Evolutionary conservation across 192 early-diverging fungal species (phyloP), one percentile per base, ranked within the genome.

Genomic region (Coemansia javaensis): DNA sequence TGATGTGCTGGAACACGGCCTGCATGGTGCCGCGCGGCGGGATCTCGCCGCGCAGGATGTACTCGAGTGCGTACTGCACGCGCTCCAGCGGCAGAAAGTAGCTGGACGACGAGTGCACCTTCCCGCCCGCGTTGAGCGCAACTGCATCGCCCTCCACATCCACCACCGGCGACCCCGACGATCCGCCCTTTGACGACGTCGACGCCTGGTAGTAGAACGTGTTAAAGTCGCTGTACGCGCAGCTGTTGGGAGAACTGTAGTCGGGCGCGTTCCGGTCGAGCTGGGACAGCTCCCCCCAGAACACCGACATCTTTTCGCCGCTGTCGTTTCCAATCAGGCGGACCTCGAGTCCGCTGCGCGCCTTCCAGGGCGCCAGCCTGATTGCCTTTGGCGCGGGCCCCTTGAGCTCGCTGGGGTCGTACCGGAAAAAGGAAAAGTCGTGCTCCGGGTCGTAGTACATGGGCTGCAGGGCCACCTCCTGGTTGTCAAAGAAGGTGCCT

Each of bases 381-480:
- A 69, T 61, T 5, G 53, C 53, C 28, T 28, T 56, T 6, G 66
- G 66, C 43, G 37, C 28, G 21, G 57, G 25, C 2, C 38, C 39
- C 32, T 56, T 56, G 40, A 90, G 81, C 51, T 84, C 78, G 13
- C 75, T 57, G 0, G 87, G 63, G 48, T 87, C 78, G 40, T 87
- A 90, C 65, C 81, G 77, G 60, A 88, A 77, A 46, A 90, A 85
- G 4, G 86, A 79, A 82, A 88, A 90, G 55, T 90, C 86, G 51
- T 90, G 85, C n/a, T 85, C 70, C 0, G 87, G 87, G 44, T 89
- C 87, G 30, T 83, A 80, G 53, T 84, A 87, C 40, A 82, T 66
- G 3, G 84, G 81, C 28, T 78, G 72, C 47, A 87, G 49, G 28
- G 71, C 74, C 9, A 87, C 79, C 46, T 85, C 82, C 49, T 83